Conservation (phyloP, 768 basidiomycete species). For the Lactarius trivialis region DNA sequence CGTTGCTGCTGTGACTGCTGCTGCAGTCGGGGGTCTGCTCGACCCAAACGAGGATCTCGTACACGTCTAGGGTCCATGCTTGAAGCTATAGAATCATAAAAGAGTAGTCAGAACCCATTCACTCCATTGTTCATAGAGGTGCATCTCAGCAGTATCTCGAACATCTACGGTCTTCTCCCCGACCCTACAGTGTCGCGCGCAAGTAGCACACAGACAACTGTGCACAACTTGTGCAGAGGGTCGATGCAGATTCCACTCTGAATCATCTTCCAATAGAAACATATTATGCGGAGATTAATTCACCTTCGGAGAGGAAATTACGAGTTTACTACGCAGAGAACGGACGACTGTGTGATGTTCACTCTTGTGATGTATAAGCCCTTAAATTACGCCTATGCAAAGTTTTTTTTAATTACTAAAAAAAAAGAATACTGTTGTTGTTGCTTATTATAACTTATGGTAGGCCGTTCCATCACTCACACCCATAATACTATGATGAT, state of each 20-base stretch:
- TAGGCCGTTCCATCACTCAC: too few species aligned
- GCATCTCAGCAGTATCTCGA: slow-evolving; percentile 88
- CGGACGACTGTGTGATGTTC: background rate
- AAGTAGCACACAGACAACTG: slow-evolving; percentile 13
- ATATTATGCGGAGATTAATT: background rate
- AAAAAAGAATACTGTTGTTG: too few species aligned
- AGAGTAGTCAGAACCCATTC: slow-evolving; percentile 18
- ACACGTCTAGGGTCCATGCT: slow-evolving; percentile 74
- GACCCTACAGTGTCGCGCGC: slow-evolving; percentile 41
- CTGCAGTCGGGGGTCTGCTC: slow-evolving; percentile 55
- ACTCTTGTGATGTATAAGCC: background rate
- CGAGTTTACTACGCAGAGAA: background rate
- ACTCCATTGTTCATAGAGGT: slow-evolving; percentile 19
- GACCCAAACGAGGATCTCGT: slow-evolving; percentile 73
- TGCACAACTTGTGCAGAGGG: slow-evolving; percentile 34
- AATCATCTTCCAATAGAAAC: slow-evolving; percentile 54
- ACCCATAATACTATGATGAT: too few species aligned
- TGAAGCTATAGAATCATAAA: slow-evolving; percentile 9
- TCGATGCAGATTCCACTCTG: slow-evolving; percentile 90
- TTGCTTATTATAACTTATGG: too few species aligned
- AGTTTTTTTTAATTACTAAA: too few species aligned
- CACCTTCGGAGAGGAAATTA: slow-evolving; percentile 12
- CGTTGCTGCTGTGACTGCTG: slow-evolving; percentile 22
- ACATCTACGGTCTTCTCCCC: slow-evolving; percentile 70
- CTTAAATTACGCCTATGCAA: background rate